Evolutionary conservation across 352 stramenopile species (phyloP).

Genomic region (Phytophthora podocarpi): DNA sequence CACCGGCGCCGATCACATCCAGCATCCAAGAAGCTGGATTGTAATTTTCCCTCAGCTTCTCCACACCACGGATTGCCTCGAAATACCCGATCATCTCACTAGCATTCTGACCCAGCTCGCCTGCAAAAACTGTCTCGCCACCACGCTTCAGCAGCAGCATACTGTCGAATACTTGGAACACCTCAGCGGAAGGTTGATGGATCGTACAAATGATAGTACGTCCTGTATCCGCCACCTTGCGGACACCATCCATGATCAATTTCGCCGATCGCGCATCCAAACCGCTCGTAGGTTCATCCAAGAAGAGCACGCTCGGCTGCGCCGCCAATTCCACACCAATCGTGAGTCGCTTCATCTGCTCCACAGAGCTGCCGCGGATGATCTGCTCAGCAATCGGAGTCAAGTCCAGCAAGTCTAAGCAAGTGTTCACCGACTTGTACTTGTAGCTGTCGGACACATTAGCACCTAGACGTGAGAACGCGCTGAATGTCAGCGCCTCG

Average conservation of each 20-base stretch:
- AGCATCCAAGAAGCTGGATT: conserved; percentile 20
- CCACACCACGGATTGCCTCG: conserved; percentile 12
- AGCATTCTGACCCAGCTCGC: conserved; percentile 10
- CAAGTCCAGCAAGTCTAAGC: conserved; percentile 11
- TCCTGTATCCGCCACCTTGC: conserved; percentile 15
- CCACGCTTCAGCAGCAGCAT: conserved; percentile 18
- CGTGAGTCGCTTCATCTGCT: conserved; percentile 27
- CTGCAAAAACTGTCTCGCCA: conserved; percentile 19
- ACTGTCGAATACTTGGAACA: conserved; percentile 21
- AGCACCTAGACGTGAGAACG: conserved; percentile 11
- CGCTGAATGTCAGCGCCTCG: conserved; percentile 18
- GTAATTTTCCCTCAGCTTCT: background rate
- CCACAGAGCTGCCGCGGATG: conserved; percentile 23
- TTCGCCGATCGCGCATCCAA: conserved; percentile 22
- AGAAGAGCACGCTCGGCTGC: conserved; percentile 17
- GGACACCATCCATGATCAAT: conserved; percentile 25
- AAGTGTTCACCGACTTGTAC: conserved; percentile 11
- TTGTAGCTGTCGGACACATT: conserved; percentile 13
- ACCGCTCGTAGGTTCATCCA: conserved; percentile 22
- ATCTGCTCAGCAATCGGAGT: conserved; percentile 21
- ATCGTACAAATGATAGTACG: conserved; percentile 17
- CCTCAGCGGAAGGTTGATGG: conserved; percentile 14
- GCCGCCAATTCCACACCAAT: conserved; percentile 20
- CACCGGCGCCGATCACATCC: conserved; percentile 19
- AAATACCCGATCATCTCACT: conserved; percentile 20